These are phyloP conservation scores for Kwoniella shivajii DNA, from an alignment of 1,284 basidiomycete species.

Conservation along the genomic window DNA sequence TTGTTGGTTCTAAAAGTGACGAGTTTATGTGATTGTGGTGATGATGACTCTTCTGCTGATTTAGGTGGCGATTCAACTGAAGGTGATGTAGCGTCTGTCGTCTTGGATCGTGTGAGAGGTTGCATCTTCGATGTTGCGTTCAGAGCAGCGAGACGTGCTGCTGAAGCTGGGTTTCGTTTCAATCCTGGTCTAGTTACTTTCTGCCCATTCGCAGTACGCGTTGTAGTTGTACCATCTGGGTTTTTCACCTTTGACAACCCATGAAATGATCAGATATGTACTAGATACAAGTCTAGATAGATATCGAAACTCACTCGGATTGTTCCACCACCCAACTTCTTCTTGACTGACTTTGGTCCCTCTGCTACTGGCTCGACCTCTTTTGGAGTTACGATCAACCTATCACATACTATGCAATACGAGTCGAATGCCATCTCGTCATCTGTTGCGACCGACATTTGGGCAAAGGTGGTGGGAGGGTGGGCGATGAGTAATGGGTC, in stretches of 20 bases:
- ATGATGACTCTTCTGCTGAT: slow-evolving; percentile 2
- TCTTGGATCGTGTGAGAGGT: slow-evolving; percentile 36
- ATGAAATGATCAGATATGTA: background rate
- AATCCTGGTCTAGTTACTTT: slow-evolving; percentile 42
- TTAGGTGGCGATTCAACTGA: slow-evolving; percentile 1
- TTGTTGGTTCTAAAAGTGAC: slow-evolving; percentile 1
- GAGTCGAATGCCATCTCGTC: slow-evolving; percentile 35
- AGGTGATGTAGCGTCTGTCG: slow-evolving; percentile 20
- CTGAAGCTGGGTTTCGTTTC: slow-evolving; percentile 33
- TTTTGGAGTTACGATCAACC: slow-evolving; percentile 37
- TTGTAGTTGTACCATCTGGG: slow-evolving; percentile 48
- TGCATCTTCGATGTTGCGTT: slow-evolving; percentile 27
- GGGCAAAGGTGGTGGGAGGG: slow-evolving; percentile 7
- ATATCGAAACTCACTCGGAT: slow-evolving; percentile 38
- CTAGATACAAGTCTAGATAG: background rate
- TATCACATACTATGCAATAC: slow-evolving; percentile 50
- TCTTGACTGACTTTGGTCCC: slow-evolving; percentile 21
- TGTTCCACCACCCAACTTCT: slow-evolving; percentile 45
- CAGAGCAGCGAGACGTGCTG: slow-evolving; percentile 29
- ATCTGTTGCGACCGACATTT: background rate
- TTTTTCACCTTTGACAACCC: slow-evolving; percentile 39
- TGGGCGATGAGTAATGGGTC: slow-evolving; percentile 21
- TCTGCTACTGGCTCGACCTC: slow-evolving; percentile 13
- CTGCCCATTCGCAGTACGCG: slow-evolving; percentile 43
- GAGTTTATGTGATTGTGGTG: slow-evolving; percentile 9